A percentile compares a stretch with the other conserved stretches of the same genome.
phyloP scores from a whole-genome alignment of 2,329 filamentous ascomycete species.

The Talaromyces sp. region DNA sequence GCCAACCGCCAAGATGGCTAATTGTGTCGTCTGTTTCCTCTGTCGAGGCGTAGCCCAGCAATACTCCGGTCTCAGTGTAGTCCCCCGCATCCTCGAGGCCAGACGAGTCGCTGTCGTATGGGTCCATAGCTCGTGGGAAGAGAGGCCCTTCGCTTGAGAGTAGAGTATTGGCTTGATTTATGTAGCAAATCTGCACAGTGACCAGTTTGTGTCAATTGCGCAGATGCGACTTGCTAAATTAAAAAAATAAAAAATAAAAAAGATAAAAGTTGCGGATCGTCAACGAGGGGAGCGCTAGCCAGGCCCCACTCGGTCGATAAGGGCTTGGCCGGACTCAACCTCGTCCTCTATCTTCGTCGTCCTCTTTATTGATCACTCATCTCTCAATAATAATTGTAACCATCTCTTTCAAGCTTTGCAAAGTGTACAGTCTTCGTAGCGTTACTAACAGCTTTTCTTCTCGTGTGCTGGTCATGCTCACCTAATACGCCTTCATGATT shows the following conservation, averaged over 20 bases:
- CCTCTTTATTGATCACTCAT: background rate
- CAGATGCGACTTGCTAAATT: background rate
- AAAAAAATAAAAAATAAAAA: background rate
- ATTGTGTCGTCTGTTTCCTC: constrained; percentile 75
- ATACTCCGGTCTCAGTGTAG: constrained; percentile 65
- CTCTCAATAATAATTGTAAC: background rate
- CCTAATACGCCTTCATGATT: background rate
- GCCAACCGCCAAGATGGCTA: constrained; percentile 80
- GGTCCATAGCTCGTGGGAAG: constrained; percentile 51
- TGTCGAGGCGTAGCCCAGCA: constrained; percentile 81
- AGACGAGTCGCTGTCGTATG: constrained; percentile 84
- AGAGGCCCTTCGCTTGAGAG: background rate
- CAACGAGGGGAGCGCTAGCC: background rate
- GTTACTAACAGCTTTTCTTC: background rate
- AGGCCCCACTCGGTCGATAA: background rate
- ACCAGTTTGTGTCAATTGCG: background rate
- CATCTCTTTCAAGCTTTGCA: background rate
- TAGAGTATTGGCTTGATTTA: background rate
- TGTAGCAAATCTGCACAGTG: background rate
- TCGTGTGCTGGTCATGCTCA: background rate
- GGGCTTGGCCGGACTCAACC: background rate
- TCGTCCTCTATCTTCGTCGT: background rate
- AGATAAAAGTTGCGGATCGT: background rate
- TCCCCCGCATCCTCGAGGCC: constrained; percentile 56
- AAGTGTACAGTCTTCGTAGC: background rate